Evolutionary conservation across 2,329 filamentous ascomycete genomes (phyloP).

Genomic region (Aspergillus pseudoglaucus): DNA sequence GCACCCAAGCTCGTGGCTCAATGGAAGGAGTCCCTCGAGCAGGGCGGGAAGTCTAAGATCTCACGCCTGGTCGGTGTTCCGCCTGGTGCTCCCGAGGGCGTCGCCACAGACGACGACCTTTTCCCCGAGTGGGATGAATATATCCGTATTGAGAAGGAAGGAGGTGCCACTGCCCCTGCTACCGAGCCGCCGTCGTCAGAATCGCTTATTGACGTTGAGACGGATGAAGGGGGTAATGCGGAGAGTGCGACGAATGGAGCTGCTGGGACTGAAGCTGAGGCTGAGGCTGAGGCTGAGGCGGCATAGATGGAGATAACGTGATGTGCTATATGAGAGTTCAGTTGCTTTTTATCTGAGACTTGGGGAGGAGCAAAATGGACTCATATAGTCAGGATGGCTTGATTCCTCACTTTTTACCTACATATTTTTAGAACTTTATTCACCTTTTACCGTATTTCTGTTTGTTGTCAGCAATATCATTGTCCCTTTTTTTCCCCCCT

Average conservation of each 20-base stretch:
- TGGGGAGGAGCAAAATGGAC: too few species aligned
- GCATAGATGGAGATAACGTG: neutral
- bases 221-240: conserved; percentile 22
- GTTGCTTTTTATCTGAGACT: too few species aligned
- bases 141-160: conserved; percentile 70
- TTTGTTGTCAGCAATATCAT: too few species aligned
- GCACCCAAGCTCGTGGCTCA: conserved; percentile 60
- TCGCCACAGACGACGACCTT: conserved; percentile 61
- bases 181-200: conserved; percentile 32
- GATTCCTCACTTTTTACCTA: too few species aligned
- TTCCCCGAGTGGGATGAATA: conserved; percentile 97
- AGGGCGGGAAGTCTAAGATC: conserved; percentile 77
- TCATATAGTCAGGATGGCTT: too few species aligned
- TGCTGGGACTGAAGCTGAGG: conserved; percentile 23
- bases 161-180: conserved; percentile 34
- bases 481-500: too few species aligned
- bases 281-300: conserved; percentile 9
- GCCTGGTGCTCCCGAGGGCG: conserved; percentile 56
- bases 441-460: too few species aligned
- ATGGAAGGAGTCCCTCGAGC: conserved; percentile 82
- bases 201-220: conserved; percentile 38
- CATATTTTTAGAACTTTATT: too few species aligned
- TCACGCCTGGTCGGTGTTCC: conserved; percentile 77
- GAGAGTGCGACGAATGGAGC: conserved; percentile 28
- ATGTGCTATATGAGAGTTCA: neutral